Evolutionary conservation across 208 protist genomes (phyloP), one percentile per base, ranked within the genome.

Genomic region (Leptomonas pyrrhocoris): DNA sequence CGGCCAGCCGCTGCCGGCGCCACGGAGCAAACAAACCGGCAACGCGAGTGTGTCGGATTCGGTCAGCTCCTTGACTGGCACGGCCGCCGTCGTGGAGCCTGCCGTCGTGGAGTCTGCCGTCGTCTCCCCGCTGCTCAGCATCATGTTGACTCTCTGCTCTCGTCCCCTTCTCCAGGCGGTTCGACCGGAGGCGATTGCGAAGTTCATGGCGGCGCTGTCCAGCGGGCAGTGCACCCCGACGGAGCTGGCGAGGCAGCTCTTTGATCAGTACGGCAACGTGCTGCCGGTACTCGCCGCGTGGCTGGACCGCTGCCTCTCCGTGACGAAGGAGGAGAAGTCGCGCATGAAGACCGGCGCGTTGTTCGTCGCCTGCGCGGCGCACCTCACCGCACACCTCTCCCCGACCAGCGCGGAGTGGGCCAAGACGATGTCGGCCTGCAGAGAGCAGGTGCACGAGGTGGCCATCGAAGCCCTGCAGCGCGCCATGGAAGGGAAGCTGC

Each of bases 301-400:
- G 90, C 49, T 86, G 6, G 77, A 84, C 34, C 87, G 90, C 19
- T 89, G 85, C 49, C 55, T 95, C 27, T 84, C 79, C 18, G 86
- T 95, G 53, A 76, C 86, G 11, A 88, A 85, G 68, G 85, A 89
- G 55, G 82, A 84, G 49, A 84, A 82, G 65, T 73, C 79, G n/a
- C 85, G 90, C 11, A 64, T 76, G 23, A 50, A 76, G 11, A 92
- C 81, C 23, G 84, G 84, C 5, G 54, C 46, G 56, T 66, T 95
- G n/a, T 69, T 95, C 5, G 50, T 55, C 21, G 68, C 79, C 30
- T 78, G 73, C 45, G 64, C 58, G 7, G 64, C 34, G 45, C 64
- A 65, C n/a, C 56, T 72, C 16, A 51, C 57, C 18, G 59, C 25
- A 1, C 56, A 67, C 16, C 46, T 88, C 27, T 9, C 70, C 18